Percentiles rank a stretch among this genome's conserved stretches.
Conservation (phyloP, 2,329 filamentous ascomycete species). For the Xylaria multiplex region DNA sequence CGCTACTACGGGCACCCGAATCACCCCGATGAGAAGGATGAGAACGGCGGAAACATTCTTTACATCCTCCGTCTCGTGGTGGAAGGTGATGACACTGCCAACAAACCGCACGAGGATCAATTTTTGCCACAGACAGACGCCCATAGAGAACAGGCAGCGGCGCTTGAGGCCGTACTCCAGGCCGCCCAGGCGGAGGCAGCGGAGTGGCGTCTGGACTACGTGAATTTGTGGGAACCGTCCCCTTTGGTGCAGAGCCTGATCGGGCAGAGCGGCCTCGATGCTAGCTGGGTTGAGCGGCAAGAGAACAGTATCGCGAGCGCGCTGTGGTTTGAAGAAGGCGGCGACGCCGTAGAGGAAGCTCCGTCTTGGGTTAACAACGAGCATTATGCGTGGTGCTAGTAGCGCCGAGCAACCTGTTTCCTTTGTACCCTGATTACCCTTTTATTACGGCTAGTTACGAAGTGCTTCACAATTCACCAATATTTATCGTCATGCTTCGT, state of each 20-base stretch:
- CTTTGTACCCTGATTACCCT: too few relatives aligned
- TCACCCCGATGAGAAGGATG: background rate
- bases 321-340: constrained; percentile 33
- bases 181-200: constrained; percentile 34
- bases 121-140: too few relatives aligned
- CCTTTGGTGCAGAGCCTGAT: constrained; percentile 23
- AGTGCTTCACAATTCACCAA: too few relatives aligned
- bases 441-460: too few relatives aligned
- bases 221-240: constrained; percentile 39
- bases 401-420: too few relatives aligned
- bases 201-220: constrained; percentile 28
- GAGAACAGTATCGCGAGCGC: constrained; percentile 32
- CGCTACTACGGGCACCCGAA: constrained; percentile 34
- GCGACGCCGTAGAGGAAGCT: background rate
- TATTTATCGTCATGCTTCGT: too few relatives aligned
- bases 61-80: constrained; percentile 36
- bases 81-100: constrained; percentile 35
- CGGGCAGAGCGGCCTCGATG: background rate
- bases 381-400: constrained; percentile 34
- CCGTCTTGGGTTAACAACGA: constrained; percentile 36
- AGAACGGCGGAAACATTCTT: constrained; percentile 11
- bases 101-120: background rate
- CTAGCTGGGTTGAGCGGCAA: constrained; percentile 25
- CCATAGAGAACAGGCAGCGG: background rate
- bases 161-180: constrained; percentile 25